A percentile compares a stretch with the other conserved stretches of the same genome.
phyloP scores from a whole-genome alignment of 2,329 filamentous ascomycete species.

The Pseudogymnoascus sp. region DNA sequence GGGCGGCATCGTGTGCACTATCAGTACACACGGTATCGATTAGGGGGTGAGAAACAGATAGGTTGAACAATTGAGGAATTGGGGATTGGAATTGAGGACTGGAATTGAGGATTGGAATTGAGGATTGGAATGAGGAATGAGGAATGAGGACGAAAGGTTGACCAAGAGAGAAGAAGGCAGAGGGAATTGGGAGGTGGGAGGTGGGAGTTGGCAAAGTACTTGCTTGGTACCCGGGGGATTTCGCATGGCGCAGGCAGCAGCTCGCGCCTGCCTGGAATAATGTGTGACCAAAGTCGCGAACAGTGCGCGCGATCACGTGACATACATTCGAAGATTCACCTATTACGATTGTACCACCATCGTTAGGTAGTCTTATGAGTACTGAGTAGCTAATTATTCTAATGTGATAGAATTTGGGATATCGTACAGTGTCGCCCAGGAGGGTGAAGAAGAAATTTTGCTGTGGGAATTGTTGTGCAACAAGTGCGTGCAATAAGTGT shows the following conservation, averaged over 20 bases:
- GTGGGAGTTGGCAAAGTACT: not conserved
- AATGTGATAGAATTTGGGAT: too few species aligned
- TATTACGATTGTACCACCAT: too few species aligned
- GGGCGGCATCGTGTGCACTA: not conserved
- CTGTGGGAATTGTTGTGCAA: too few species aligned
- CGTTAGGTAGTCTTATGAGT: too few species aligned
- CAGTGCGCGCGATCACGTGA: not conserved
- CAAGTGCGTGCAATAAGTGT: too few species aligned
- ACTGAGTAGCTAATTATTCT: too few species aligned
- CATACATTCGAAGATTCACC: not conserved
- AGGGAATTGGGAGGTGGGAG: not conserved
- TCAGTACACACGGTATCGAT: not conserved
- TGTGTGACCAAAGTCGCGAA: not conserved
- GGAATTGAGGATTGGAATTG: not conserved
- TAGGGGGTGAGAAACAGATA: not conserved
- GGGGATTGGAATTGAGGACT: not conserved
- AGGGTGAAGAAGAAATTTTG: too few species aligned
- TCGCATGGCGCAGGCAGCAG: not conserved
- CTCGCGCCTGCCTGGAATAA: not conserved
- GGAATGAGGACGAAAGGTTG: not conserved
- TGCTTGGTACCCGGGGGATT: not conserved
- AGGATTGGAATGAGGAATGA: not conserved
- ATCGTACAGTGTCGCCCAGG: too few species aligned
- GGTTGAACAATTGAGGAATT: not conserved
- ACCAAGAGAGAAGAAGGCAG: not conserved